These are phyloP conservation scores for Ceratobasidium papillatum DNA, from an alignment of 1,284 basidiomycete genomes.

Conservation along the genomic window DNA sequence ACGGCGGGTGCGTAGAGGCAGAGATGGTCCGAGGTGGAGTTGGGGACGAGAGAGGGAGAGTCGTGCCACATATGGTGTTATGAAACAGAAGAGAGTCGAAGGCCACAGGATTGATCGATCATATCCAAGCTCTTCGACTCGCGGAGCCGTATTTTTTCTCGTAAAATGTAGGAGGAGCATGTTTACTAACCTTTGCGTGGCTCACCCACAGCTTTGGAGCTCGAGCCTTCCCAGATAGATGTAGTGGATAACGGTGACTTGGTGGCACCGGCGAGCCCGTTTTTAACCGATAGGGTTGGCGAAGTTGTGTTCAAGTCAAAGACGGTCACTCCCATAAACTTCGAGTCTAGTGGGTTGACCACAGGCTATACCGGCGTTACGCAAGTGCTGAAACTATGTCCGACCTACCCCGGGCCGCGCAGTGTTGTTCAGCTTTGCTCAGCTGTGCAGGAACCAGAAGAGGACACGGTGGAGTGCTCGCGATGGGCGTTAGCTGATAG, in stretches of 20 bases:
- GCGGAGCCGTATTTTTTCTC: slow-evolving; percentile 25
- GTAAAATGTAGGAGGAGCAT: not conserved
- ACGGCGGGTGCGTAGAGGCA: not conserved
- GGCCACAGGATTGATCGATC: slow-evolving; percentile 28
- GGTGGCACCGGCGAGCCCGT: not conserved
- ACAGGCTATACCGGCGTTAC: not conserved
- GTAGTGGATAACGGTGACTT: not conserved
- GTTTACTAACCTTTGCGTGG: slow-evolving; percentile 19
- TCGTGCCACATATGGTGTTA: slow-evolving; percentile 32
- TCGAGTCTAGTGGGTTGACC: not conserved
- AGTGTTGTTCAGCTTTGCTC: not conserved
- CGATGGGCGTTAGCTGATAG: slow-evolving; percentile 23
- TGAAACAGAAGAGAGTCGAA: slow-evolving; percentile 20
- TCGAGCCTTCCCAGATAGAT: slow-evolving; percentile 1
- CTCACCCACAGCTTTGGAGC: slow-evolving; percentile 1
- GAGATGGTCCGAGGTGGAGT: slow-evolving; percentile 18
- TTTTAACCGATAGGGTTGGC: slow-evolving; percentile 8
- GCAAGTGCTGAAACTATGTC: slow-evolving; percentile 23
- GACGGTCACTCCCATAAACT: slow-evolving; percentile 2
- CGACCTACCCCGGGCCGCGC: not conserved
- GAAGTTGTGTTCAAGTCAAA: slow-evolving; percentile 3
- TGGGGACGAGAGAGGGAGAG: not conserved
- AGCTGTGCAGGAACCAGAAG: not conserved
- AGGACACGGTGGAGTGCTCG: not conserved
- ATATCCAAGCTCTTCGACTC: slow-evolving; percentile 3